A percentile compares a stretch with the other conserved stretches of the same genome.
These are phyloP conservation scores for Hygrophoropsis aurantiaca DNA, from an alignment of 768 basidiomycete species.

Conservation along the genomic window DNA sequence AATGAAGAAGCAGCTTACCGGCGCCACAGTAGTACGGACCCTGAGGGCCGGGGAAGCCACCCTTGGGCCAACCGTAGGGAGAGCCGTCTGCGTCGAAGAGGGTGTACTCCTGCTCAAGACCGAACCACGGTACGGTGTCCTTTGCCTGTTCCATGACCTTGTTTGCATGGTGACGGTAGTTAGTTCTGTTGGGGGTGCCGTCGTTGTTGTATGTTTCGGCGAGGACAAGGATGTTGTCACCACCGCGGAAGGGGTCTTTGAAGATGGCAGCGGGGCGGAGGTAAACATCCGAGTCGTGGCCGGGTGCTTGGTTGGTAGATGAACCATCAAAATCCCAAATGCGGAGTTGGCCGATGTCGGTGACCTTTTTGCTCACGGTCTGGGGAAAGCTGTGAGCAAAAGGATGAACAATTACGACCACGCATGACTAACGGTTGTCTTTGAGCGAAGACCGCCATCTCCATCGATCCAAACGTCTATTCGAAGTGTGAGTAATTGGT, in stretches of 20 bases:
- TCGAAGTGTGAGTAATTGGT: conserved; percentile 14
- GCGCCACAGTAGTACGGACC: conserved; percentile 99
- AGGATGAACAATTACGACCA: neutral
- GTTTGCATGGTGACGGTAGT: conserved; percentile 90
- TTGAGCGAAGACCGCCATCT: conserved; percentile 90
- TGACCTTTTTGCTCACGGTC: conserved; percentile 87
- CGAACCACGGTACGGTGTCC: conserved; percentile 87
- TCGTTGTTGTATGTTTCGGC: conserved; percentile 99
- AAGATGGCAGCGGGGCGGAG: conserved; percentile 97
- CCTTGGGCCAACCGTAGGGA: conserved; percentile 97
- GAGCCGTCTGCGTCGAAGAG: conserved; percentile 90
- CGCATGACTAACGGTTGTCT: conserved; percentile 75
- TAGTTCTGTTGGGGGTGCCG: conserved; percentile 95
- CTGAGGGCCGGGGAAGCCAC: conserved; percentile 99
- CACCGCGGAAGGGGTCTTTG: conserved; percentile 99
- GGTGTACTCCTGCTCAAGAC: conserved; percentile 99
- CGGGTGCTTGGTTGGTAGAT: conserved; percentile 96
- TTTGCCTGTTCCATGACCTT: conserved; percentile 96
- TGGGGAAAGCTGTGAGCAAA: conserved; percentile 27
- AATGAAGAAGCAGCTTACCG: conserved; percentile 50
- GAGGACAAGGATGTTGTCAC: conserved; percentile 95
- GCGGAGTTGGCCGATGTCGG: conserved; percentile 87
- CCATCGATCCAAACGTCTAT: conserved; percentile 98
- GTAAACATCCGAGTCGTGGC: conserved; percentile 94
- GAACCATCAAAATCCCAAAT: conserved; percentile 99